Evolutionary conservation across 2,329 filamentous ascomycete genomes (phyloP).

Genomic region (Aspergillus proliferans): DNA sequence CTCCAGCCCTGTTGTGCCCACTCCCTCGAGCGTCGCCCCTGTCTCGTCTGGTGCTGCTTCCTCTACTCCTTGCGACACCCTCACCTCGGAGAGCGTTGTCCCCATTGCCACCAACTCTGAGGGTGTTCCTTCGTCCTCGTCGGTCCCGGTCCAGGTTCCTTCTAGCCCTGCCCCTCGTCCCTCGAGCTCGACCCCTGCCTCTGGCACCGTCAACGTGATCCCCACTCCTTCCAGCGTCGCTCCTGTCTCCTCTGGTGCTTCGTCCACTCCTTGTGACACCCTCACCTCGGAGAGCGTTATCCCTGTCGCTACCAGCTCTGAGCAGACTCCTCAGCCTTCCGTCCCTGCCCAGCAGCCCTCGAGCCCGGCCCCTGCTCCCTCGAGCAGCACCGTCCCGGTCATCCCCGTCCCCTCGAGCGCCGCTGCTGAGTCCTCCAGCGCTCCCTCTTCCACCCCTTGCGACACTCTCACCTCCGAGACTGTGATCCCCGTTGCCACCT

Average conservation of each 20-base stretch:
- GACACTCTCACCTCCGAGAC: conserved; percentile 9
- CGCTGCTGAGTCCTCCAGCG: conserved; percentile 2
- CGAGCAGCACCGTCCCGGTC: background rate
- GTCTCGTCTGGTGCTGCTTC: conserved; percentile 4
- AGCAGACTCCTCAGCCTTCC: background rate
- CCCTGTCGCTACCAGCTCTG: conserved; percentile 2
- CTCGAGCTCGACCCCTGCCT: conserved; percentile 3
- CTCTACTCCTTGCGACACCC: conserved; percentile 14
- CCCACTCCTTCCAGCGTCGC: background rate
- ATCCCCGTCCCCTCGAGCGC: background rate
- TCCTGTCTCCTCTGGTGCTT: conserved; percentile 5
- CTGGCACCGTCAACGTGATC: conserved; percentile 3
- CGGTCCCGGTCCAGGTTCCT: conserved; percentile 1
- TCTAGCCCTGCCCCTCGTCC: conserved; percentile 7
- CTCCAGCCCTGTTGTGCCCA: background rate
- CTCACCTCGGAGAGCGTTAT: conserved; percentile 7
- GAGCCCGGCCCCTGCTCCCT: background rate
- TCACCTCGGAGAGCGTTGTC: conserved; percentile 9
- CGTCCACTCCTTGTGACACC: conserved; percentile 7
- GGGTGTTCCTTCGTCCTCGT: conserved; percentile 1
- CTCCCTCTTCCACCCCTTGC: conserved; percentile 6
- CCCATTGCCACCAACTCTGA: conserved; percentile 6
- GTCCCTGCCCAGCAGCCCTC: background rate
- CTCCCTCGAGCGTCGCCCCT: conserved; percentile 6
- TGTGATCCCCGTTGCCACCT: conserved; percentile 6